Evolutionary conservation across 176 grass and related monocot species (phyloP), one percentile per base, ranked within the genome.

Genomic region (Guadua angustifolia): DNA sequence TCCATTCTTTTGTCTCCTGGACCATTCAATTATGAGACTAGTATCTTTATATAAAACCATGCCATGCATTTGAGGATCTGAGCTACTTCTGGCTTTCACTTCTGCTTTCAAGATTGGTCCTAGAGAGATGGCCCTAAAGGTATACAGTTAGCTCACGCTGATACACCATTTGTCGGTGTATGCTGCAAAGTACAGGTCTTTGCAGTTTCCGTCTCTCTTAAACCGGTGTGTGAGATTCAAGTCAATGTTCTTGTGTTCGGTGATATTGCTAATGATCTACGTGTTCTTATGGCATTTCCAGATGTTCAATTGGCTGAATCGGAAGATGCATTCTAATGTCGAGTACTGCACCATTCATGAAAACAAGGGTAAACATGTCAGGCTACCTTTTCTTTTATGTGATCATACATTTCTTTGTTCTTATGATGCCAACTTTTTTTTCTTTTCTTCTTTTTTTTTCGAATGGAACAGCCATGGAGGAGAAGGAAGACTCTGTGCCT

Each of bases 291-390:
- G 84, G 39, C 73, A 79, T 69, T 73, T 14, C 71, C 78, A 97
- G 94, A 84, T 97, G 73, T 89, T 97, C 63, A 78, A 58, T 73
- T 97, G 95, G 95, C 80, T 97, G 78, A 92, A 94, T 73, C 71
- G 82, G 32, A 94, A 91, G 75, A 91, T 93, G 82, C 88, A 91
- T 73, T 60, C 86, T 51, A 92, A 71, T 75, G 73, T 52, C 16
- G 83, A 89, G 60, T 97, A 97, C 74, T 76, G 82, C 74, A 91
- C 67, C 35, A 90, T 94, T 32, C 79, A 77, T 71, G 87, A 75
- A 43, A 86, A 86, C 51, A 91, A 88, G 72, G 86, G 92, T 92
- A 79, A 80, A 58, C 33, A 75, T 73, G 43, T 78, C 76, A 78
- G 39, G 60, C 49, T 73, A 44, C 16, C n/a, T 68, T 62, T 66